A percentile compares a stretch with the other conserved stretches of the same genome.
These are phyloP conservation scores for Liriodendron chinense DNA, from an alignment of 164 flowering plant genomes.

Conservation along the genomic window DNA sequence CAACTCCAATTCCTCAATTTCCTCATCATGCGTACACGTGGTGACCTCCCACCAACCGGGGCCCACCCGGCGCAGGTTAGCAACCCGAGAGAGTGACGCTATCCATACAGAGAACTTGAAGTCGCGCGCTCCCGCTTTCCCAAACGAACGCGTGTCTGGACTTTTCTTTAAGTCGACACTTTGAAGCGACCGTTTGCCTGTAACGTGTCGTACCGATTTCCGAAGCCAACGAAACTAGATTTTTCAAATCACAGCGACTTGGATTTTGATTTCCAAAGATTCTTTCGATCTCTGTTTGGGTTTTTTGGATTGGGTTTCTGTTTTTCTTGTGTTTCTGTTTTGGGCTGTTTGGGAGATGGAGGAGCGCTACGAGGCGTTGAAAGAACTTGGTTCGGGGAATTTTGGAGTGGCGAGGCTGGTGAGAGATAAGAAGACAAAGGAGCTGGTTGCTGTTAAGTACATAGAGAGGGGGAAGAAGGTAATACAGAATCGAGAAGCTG, in stretches of 20 bases:
- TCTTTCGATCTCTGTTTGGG: background rate
- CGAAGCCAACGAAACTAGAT: background rate
- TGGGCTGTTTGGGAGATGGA: slow-evolving; percentile 25
- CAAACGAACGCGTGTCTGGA: background rate
- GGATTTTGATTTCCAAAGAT: background rate
- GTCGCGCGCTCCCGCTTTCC: background rate
- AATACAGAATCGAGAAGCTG: background rate
- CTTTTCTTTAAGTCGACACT: background rate
- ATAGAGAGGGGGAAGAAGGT: slow-evolving; percentile 49
- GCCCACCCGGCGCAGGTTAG: too few species aligned
- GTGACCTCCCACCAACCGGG: too few species aligned
- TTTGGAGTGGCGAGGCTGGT: slow-evolving; percentile 56
- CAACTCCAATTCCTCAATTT: too few species aligned
- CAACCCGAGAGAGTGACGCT: too few species aligned
- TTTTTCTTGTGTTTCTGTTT: background rate
- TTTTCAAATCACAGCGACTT: too few species aligned
- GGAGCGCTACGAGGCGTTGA: slow-evolving; percentile 48
- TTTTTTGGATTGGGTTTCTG: background rate
- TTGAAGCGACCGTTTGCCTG: background rate
- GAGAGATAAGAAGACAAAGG: slow-evolving; percentile 53
- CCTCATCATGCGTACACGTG: too few species aligned
- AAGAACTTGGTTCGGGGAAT: slow-evolving; percentile 50
- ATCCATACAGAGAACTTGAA: background rate
- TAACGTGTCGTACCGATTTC: background rate
- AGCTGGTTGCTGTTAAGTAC: slow-evolving; percentile 56